Evolutionary conservation across 176 grass and related monocot species (phyloP).

Genomic region (Aegilops bicornis): DNA sequence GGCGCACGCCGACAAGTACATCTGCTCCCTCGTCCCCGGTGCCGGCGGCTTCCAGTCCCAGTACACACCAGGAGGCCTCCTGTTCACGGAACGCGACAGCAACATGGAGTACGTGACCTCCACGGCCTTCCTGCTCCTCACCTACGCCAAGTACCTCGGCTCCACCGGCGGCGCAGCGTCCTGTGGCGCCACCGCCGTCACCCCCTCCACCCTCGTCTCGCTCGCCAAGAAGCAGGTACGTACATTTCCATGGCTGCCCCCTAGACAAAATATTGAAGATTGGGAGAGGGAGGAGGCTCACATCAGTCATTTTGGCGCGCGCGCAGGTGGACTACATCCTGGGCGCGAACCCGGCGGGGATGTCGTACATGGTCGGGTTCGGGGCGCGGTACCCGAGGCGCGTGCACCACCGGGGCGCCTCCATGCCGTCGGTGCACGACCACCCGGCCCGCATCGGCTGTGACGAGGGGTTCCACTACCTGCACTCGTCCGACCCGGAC

Average conservation of each 20-base stretch:
- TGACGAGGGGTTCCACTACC: slow-evolving; percentile 49
- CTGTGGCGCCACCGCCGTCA: slow-evolving; percentile 24
- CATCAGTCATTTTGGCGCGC: too few species aligned
- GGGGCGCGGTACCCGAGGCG: slow-evolving; percentile 30
- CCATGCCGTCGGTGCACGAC: slow-evolving; percentile 49
- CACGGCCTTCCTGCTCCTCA: slow-evolving; percentile 66
- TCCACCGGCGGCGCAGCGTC: slow-evolving; percentile 3
- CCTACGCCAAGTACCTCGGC: slow-evolving; percentile 68
- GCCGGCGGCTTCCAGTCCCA: slow-evolving; percentile 56
- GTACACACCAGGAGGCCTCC: slow-evolving; percentile 64
- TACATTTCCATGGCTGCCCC: too few species aligned
- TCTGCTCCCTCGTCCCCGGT: slow-evolving; percentile 66
- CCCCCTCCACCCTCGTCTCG: slow-evolving; percentile 45
- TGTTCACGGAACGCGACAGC: slow-evolving; percentile 66
- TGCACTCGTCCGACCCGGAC: slow-evolving; percentile 46
- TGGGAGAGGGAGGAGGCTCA: too few species aligned
- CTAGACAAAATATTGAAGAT: too few species aligned
- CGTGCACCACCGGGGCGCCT: slow-evolving; percentile 64
- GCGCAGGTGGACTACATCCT: slow-evolving; percentile 66
- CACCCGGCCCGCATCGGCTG: slow-evolving; percentile 42
- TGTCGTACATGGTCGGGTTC: slow-evolving; percentile 73
- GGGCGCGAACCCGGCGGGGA: slow-evolving; percentile 47
- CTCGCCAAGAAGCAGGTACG: slow-evolving; percentile 48
- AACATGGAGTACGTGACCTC: slow-evolving; percentile 96
- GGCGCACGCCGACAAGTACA: slow-evolving; percentile 66